Base-by-base conservation (phyloP, 1,284 basidiomycete genomes). In the Cystobasidium sp. region DNA sequence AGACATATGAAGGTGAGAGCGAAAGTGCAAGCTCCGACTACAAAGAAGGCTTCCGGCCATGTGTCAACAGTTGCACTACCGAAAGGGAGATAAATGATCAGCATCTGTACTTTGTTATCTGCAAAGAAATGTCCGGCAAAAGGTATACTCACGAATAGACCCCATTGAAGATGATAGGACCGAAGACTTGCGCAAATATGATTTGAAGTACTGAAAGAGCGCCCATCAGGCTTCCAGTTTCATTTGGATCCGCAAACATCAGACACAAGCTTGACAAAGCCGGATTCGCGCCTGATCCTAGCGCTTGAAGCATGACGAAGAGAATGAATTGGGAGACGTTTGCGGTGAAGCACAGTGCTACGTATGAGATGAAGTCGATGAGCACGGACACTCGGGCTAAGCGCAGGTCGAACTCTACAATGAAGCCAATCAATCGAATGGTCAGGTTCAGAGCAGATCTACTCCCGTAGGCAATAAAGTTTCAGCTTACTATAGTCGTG, bases 261-360 rank as follows among this genome's bases (percentile, higher is more conserved):
- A 73, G 43, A 43, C 59, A 52, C 22, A 73, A 46, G 49, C 70
- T 73, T 65, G 62, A 65, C 10, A 73, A 18, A 37, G 70, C 70
- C 16, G 70, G 70, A 59, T 73, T 73, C 18, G 70, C 70, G 5
- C 70, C 70, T 31, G 70, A 65, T 55, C 62, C 70, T 22, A 73
- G 31, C 6, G 56, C 58, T 53, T 66, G 62, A 7, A 62, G 44
- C 37, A 73, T 62, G 8, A 73, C 70, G 63, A 59, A 73, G 12
- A 66, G 18, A 24, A 65, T 65, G 22, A 73, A 73, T 8, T 73
- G 63, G 7, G 62, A 47, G 24, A 37, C 62, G 18, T 22, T 59
- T 44, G 39, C 24, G 9, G 51, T 73, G 53, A 73, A 73, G 52
- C 51, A 55, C n/a, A 73, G 62, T 24, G 44, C 70, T 20, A 51